Base-by-base conservation (phyloP, 441 rosid genomes). In the Biscutella laevigata region DNA sequence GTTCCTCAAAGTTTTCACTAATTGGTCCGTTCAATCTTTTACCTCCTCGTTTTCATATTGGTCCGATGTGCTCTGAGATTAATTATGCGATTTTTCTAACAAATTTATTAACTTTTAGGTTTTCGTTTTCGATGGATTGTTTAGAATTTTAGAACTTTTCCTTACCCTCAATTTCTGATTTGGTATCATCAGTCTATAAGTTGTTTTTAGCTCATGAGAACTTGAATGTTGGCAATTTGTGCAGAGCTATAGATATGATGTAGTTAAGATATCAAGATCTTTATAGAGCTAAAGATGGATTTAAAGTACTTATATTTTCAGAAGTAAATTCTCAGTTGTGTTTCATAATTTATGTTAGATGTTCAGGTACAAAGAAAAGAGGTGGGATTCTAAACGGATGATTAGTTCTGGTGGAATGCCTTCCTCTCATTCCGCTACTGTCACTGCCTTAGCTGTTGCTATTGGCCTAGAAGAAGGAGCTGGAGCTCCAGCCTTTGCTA, bases 321-420 rank as follows among this genome's bases (percentile, higher is more conserved):
- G 14, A 30, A 53, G 40, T 41, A 39, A 47, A 46, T 52, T 59
- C 84, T 75, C 71, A 77, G 68, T 51, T 20, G 60, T 71, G 20
- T 17, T 70, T 53, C 46, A 34, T 73, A n/a, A 58, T 68, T 66
- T 59, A 55, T 83, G 73, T 77, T 81, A 74, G 86, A 76, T 75
- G 74, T 77, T 79, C 88, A 88, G 96, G 98, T 92, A 53, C 72
- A 88, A 86, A 79, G 96, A 92, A 61, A 88, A 68, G 84, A 79
- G 79, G 63, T 92, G 98, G 98, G 98, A 92, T 68, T 77, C 98
- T 22, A 92, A 77, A 75, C 73, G 77, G 66, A 65, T 92, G 82
- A 62, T 92, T 27, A 86, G 64, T 55, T 92, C 98, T 16, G 96
- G 98, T 65, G 98, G 96, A 51, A 88, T 92, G 98, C 98, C 96